phyloP scores from a whole-genome alignment of 2,329 filamentous ascomycete genomes.

The Geosmithia flava region DNA sequence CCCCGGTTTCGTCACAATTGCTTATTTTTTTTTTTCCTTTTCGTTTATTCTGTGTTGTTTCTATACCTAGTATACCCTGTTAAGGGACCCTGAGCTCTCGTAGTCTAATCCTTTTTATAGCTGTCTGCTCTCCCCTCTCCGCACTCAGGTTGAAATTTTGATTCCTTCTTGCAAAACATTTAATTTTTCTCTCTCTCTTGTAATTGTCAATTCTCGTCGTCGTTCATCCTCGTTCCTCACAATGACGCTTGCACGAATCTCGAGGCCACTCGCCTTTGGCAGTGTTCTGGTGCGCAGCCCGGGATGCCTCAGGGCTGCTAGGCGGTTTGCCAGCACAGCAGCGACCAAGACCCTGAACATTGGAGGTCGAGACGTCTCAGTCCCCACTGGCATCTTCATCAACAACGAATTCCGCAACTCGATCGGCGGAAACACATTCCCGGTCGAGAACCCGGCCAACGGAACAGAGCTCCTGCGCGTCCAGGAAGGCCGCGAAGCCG shows the following conservation, averaged over 20 bases:
- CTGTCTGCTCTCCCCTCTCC: no score
- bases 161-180: no score
- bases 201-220: neutral
- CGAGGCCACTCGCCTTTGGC: neutral
- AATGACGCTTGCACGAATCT: neutral
- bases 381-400: conserved; percentile 9
- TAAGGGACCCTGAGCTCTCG: no score
- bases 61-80: no score
- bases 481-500: conserved; percentile 5
- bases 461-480: conserved; percentile 6
- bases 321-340: neutral
- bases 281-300: neutral
- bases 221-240: neutral
- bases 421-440: conserved; percentile 4
- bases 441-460: conserved; percentile 7
- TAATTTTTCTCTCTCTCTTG: no score
- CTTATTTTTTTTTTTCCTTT: neutral
- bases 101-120: no score
- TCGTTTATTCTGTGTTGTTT: no score
- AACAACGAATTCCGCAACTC: conserved; percentile 8
- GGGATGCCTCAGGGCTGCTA: neutral
- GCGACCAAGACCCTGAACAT: neutral
- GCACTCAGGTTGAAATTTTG: no score
- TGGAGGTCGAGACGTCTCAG: neutral
- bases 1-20: neutral